These are phyloP conservation scores for Steccherinum ochraceum DNA, from an alignment of 768 basidiomycete genomes.

Conservation along the genomic window DNA sequence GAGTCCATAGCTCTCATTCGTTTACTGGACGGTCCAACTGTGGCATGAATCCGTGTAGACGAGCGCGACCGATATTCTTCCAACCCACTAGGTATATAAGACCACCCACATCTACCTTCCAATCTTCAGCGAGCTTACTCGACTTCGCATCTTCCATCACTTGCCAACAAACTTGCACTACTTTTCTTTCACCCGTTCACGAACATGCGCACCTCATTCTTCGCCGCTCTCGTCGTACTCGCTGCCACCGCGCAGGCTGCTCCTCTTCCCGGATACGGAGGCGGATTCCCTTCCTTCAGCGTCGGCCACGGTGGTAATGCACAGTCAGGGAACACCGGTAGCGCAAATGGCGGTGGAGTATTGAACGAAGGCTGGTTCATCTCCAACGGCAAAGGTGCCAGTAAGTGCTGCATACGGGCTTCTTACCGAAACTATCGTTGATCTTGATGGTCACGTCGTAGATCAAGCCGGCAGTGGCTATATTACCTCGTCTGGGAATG, in stretches of 20 bases:
- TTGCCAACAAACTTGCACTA: neutral
- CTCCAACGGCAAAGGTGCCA: neutral
- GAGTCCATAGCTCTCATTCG: too few species aligned
- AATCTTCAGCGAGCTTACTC: too few species aligned
- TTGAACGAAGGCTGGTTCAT: neutral
- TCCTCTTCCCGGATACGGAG: neutral
- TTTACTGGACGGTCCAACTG: too few species aligned
- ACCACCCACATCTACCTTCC: too few species aligned
- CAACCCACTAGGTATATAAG: too few species aligned
- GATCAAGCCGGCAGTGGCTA: slow-evolving; percentile 2
- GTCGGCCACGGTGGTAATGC: slow-evolving; percentile 6
- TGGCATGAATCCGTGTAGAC: too few species aligned
- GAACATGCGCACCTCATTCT: neutral
- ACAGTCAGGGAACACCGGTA: slow-evolving; percentile 1
- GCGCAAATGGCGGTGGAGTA: slow-evolving; percentile 4
- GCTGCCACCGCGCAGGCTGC: too few species aligned
- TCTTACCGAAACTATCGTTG: neutral
- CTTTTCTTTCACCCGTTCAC: neutral
- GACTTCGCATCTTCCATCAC: neutral
- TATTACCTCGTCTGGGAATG: neutral
- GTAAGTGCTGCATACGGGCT: neutral
- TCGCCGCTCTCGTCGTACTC: neutral
- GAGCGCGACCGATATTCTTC: too few species aligned
- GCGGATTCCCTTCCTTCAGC: neutral
- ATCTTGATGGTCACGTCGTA: too few species aligned